Base-by-base conservation (phyloP, 2,329 filamentous ascomycete genomes). In the Venturiaceae sp. region DNA sequence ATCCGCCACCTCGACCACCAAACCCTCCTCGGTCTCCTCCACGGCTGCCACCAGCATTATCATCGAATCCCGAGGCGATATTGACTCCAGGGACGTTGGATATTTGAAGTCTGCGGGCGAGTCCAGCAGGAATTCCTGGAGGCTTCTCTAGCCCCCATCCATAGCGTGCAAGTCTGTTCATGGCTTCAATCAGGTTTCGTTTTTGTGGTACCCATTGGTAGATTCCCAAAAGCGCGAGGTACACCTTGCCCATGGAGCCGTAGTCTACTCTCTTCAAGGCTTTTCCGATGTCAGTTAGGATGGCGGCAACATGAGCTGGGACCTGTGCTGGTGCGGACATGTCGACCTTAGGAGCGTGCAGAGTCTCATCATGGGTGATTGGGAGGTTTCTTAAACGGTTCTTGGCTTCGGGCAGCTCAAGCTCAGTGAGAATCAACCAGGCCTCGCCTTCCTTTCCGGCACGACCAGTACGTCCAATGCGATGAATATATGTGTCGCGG, bases 371-470 rank as follows among this genome's bases (percentile, higher is more conserved):
- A 6, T 77, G 76, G 65, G 83, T 72, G 63, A 90, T 76, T 14
- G 85, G 85, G 14, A 91, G 75, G 3, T 78, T 78, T 5, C 71
- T 68, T 57, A 92, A 77, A 53, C 81, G 74, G 9, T 66, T 64
- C 47, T 80, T 76, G 3, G 82, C 75, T 47, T 74, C 69, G 0
- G 63, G 19, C 6, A 79, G 68, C 64, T 89, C 85, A 14, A 76
- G 66, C 11, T 81, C 71, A 1, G 82, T 75, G 1, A 90, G 62
- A 52, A 92, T 70, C 34, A 92, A 70, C 79, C 82, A 90, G 59
- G 85, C 87, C 66, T 88, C 77, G 47, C 88, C 88, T 64, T 83
- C 77, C 69, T 88, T 88, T 61, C 84, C 83, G 30, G 88, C 88
- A 66, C 90, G 85, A 58, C 71, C 77, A 9, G 77, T 80, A 59